Evolutionary conservation across 2,329 filamentous ascomycete species (phyloP).

Genomic region (Xylaria polymorpha): DNA sequence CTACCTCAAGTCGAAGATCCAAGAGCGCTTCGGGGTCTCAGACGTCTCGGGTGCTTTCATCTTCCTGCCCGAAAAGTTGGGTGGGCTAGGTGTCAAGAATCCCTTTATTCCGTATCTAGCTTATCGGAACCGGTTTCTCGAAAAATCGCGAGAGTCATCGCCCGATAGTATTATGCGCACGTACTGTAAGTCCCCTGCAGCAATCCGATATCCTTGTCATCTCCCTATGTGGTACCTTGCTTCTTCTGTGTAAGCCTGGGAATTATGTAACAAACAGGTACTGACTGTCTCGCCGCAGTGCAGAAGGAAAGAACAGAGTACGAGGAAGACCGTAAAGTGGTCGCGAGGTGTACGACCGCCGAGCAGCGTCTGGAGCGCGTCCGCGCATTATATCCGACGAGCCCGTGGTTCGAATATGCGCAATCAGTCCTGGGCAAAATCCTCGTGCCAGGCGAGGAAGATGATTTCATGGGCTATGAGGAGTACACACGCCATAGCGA

Average conservation of each 20-base stretch:
- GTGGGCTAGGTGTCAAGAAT: slow-evolving; percentile 60
- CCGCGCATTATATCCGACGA: slow-evolving; percentile 1
- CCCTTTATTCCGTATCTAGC: slow-evolving; percentile 58
- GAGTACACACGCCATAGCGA: slow-evolving; percentile 53
- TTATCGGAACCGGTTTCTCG: slow-evolving; percentile 47
- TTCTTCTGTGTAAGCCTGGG: not conserved
- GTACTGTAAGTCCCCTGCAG: slow-evolving; percentile 21
- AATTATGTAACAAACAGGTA: not conserved
- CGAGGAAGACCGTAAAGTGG: slow-evolving; percentile 46
- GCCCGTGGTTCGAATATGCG: slow-evolving; percentile 11
- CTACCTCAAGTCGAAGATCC: slow-evolving; percentile 49
- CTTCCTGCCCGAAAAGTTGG: slow-evolving; percentile 58
- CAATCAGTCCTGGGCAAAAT: not conserved
- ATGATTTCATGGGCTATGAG: slow-evolving; percentile 52
- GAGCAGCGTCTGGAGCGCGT: slow-evolving; percentile 19
- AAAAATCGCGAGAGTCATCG: not conserved
- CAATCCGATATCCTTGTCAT: not conserved
- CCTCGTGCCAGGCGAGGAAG: slow-evolving; percentile 31
- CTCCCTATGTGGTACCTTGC: not conserved
- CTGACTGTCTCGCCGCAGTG: slow-evolving; percentile 19
- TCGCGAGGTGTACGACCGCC: slow-evolving; percentile 6
- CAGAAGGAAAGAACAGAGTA: slow-evolving; percentile 25
- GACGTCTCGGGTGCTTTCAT: slow-evolving; percentile 60
- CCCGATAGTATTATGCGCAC: slow-evolving; percentile 24
- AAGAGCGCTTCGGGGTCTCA: slow-evolving; percentile 51